Evolutionary conservation across 805 yeast species (phyloP).

Genomic region (Hanseniaspora nectarophila): DNA sequence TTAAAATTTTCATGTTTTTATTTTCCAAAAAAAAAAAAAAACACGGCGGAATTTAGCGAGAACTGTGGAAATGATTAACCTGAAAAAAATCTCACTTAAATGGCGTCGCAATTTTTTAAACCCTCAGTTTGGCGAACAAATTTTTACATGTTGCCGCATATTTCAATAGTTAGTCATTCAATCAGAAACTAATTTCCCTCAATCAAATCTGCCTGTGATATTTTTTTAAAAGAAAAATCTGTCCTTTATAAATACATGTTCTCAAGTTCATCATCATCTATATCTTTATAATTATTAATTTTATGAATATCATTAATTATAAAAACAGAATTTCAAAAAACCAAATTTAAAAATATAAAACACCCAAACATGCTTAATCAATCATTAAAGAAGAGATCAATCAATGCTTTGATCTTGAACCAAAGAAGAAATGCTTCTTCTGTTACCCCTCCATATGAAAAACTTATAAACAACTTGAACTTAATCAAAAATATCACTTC

Average conservation of each 20-base stretch:
- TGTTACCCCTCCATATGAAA: slow-evolving; percentile 71
- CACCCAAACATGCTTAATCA: slow-evolving; percentile 5
- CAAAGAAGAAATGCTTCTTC: slow-evolving; percentile 1
- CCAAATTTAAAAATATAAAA: background rate
- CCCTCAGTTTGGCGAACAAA: background rate
- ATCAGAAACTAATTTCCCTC: background rate
- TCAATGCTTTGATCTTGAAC: background rate
- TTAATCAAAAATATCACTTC: slow-evolving; percentile 54
- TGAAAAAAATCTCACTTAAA: no score
- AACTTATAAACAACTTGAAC: slow-evolving; percentile 51
- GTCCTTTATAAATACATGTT: background rate
- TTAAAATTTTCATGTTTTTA: background rate
- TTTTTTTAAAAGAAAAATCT: no score
- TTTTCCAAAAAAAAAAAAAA: background rate
- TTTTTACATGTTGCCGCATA: background rate
- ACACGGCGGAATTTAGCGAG: background rate
- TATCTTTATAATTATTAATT: no score
- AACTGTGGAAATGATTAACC: no score
- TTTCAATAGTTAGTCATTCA: background rate
- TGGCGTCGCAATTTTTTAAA: slow-evolving; percentile 2
- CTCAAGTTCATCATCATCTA: background rate
- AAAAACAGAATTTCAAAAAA: background rate
- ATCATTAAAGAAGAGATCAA: background rate
- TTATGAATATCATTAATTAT: no score
- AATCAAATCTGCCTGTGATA: background rate